Base-by-base conservation (phyloP, 108 stramenopile genomes). In the Skeletonema costatum region DNA sequence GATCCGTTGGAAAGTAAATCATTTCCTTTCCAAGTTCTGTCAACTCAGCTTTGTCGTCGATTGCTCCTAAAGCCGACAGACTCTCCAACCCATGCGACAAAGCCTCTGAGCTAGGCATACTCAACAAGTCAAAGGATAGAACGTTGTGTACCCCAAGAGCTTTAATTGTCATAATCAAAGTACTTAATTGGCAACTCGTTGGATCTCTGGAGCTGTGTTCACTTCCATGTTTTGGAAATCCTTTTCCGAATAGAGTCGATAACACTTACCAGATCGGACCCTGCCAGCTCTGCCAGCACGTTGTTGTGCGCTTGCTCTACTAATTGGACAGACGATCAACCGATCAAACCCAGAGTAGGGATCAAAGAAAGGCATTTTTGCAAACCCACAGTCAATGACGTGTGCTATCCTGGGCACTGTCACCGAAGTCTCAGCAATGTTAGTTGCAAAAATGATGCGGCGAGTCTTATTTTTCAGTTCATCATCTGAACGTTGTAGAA, bases 331-430 rank as follows among this genome's bases (percentile, higher is more conserved):
- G 30, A 92, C 89, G 60, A 94, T 84, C 39, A 96, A 60, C 30
- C 93, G 86, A 32, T 98, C 95, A 74, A 96, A 87, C 13, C 85
- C 87, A 1, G 86, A 87, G 51, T 70, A 70, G 2, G 95, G 91
- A 77, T 96, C 94, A 81, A 91, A 97, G 70, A 85, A 95, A 39
- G 98, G 98, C 42, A 98, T 83, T 86, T 99, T 99, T 32, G 93
- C 97, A 73, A 93, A 90, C 12, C 99, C 99, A 60, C 93, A 84
- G 76, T 99, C 99, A 60, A 99, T 82, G 13, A 99, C 98, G 76
- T 86, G 91, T 6, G 91, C 87, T 46, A 99, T 90, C 53, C 84
- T 73, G 19, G 95, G 96, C 8, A 98, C 91, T 16, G 98, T 98
- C 21, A 99, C 86, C 30, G 92, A 93, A 50, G 97, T 97, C 74